Percentiles rank a stretch among this genome's conserved stretches.
phyloP scores from a whole-genome alignment of 768 basidiomycete genomes.

The Lentinus tigrinus region DNA sequence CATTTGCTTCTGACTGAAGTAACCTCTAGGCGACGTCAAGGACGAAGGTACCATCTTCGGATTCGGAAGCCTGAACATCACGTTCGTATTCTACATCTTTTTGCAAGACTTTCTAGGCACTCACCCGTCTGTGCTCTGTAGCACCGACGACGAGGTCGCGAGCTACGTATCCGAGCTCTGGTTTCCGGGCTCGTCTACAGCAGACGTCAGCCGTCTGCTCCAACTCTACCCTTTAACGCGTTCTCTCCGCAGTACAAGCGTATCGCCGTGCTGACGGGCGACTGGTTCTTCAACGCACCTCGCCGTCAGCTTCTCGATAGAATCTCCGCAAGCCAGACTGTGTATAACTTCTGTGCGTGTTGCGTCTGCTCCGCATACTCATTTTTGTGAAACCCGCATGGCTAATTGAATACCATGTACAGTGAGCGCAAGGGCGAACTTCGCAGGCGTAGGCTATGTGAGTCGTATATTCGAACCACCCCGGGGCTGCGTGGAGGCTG shows the following conservation, averaged over 20 bases:
- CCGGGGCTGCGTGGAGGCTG: neutral
- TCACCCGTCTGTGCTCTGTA: neutral
- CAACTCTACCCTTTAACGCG: constrained; percentile 36
- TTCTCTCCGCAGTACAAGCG: constrained; percentile 41
- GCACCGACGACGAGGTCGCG: constrained; percentile 23
- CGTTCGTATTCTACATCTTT: constrained; percentile 21
- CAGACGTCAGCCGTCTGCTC: constrained; percentile 16
- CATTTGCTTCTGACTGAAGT: neutral
- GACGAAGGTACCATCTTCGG: constrained; percentile 56
- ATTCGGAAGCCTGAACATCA: constrained; percentile 26
- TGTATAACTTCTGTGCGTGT: constrained; percentile 22
- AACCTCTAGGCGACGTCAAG: constrained; percentile 28
- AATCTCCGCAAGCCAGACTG: constrained; percentile 17
- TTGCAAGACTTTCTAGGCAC: too few relatives aligned
- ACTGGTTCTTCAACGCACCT: constrained; percentile 28
- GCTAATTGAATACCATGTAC: neutral
- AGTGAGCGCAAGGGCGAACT: constrained; percentile 14
- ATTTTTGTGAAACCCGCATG: too few relatives aligned
- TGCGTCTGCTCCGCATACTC: too few relatives aligned
- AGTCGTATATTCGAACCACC: neutral
- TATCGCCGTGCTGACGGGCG: constrained; percentile 28
- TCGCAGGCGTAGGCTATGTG: constrained; percentile 3
- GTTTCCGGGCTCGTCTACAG: constrained; percentile 20
- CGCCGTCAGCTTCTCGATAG: constrained; percentile 26
- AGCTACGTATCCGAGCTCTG: constrained; percentile 20